Conservation (phyloP, 495 filamentous ascomycete species). For the Podospora appendiculata region DNA sequence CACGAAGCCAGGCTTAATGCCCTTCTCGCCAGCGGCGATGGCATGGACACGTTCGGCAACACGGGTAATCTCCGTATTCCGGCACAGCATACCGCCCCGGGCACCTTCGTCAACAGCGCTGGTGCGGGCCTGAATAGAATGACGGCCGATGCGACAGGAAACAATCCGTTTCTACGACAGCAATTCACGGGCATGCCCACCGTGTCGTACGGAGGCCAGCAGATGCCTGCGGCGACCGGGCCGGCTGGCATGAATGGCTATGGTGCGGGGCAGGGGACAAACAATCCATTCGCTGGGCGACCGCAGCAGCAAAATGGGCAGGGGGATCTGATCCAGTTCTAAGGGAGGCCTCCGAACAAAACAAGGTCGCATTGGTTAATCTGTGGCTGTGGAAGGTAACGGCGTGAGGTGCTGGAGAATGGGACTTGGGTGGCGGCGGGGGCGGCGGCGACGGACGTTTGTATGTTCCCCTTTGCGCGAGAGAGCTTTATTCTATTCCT, state of each 20-base stretch:
- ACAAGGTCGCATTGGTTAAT: no score
- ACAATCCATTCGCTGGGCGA: conserved; percentile 68
- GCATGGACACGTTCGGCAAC: conserved; percentile 96
- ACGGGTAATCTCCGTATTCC: conserved; percentile 91
- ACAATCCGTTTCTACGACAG: conserved; percentile 78
- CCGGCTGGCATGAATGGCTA: conserved; percentile 51
- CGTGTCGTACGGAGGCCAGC: conserved; percentile 40
- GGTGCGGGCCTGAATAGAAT: conserved; percentile 66
- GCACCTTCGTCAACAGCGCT: conserved; percentile 93
- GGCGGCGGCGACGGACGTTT: not conserved
- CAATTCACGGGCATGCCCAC: conserved; percentile 79
- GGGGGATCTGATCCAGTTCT: conserved; percentile 91
- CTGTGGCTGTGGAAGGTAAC: no score
- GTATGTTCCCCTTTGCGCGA: conserved; percentile 6
- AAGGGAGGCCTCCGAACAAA: conserved; percentile 6
- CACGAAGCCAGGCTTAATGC: conserved; percentile 83
- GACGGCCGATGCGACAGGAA: conserved; percentile 69
- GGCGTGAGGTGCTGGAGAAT: no score
- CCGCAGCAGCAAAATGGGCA: conserved; percentile 59
- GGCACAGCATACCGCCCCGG: conserved; percentile 92
- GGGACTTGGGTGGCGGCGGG: no score
- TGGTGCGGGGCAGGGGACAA: conserved; percentile 42
- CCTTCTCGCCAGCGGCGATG: conserved; percentile 80
- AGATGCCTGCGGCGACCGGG: conserved; percentile 72
- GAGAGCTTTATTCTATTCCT: conserved; percentile 8